Conservation (phyloP, 805 yeast species). For the Komagataella populi region DNA sequence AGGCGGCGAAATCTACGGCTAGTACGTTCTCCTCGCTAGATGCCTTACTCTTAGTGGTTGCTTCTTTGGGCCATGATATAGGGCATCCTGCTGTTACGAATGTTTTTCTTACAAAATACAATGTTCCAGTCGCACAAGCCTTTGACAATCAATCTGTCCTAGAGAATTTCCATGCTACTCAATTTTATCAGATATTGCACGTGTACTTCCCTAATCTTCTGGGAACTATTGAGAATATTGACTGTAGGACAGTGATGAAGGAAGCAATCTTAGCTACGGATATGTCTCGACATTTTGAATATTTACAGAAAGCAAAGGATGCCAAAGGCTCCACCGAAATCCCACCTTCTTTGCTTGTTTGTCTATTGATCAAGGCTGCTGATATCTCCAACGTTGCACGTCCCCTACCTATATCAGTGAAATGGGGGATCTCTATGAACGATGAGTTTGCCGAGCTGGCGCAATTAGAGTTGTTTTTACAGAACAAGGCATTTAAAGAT, state of each 20-base stretch:
- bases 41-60: slow-evolving; percentile 46
- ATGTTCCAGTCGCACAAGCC: slow-evolving; percentile 48
- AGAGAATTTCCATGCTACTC: slow-evolving; percentile 69
- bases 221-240: not conserved
- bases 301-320: slow-evolving; percentile 29
- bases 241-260: slow-evolving; percentile 1
- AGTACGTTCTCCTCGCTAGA: not conserved
- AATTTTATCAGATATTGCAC: slow-evolving; percentile 37
- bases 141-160: slow-evolving; percentile 59
- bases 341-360: slow-evolving; percentile 22
- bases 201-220: slow-evolving; percentile 36
- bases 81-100: slow-evolving; percentile 97
- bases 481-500: slow-evolving; percentile 2
- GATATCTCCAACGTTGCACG: slow-evolving; percentile 91
- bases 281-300: slow-evolving; percentile 79
- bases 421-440: slow-evolving; percentile 77
- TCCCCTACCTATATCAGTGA: slow-evolving; percentile 57
- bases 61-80: slow-evolving; percentile 89
- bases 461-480: slow-evolving; percentile 26
- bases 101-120: slow-evolving; percentile 42
- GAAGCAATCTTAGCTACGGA: slow-evolving; percentile 65
- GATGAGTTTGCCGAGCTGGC: slow-evolving; percentile 66
- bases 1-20: not conserved
- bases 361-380: slow-evolving; percentile 80
- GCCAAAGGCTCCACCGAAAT: slow-evolving; percentile 19